These are phyloP conservation scores for Sugiyamaella valdiviana DNA, from an alignment of 805 yeast genomes.

Conservation along the genomic window DNA sequence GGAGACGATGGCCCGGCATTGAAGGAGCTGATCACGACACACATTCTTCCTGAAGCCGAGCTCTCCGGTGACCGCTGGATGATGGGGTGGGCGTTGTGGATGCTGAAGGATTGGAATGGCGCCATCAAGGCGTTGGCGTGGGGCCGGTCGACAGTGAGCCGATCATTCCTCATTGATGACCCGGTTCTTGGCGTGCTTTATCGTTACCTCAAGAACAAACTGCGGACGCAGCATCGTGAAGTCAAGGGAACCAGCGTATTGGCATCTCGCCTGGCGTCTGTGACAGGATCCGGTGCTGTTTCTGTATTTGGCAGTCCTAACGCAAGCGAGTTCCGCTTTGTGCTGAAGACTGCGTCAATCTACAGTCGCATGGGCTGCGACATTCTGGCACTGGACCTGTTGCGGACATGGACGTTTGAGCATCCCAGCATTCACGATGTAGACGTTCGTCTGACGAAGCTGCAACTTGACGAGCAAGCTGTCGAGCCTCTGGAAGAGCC, in stretches of 20 bases:
- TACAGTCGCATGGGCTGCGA: conserved; percentile 92
- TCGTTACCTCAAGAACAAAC: conserved; percentile 48
- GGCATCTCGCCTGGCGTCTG: conserved; percentile 34
- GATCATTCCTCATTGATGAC: conserved; percentile 59
- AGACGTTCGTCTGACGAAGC: background rate
- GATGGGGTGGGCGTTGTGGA: conserved; percentile 76
- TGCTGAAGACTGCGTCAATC: conserved; percentile 56
- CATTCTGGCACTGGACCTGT: conserved; percentile 55
- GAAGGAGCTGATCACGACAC: conserved; percentile 41
- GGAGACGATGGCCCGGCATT: conserved; percentile 52
- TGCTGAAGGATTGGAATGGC: conserved; percentile 40
- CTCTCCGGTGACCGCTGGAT: conserved; percentile 71
- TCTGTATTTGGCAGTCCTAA: background rate
- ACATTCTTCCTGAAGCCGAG: conserved; percentile 52
- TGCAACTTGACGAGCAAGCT: background rate
- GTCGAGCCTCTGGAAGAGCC: background rate
- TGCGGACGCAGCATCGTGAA: conserved; percentile 5
- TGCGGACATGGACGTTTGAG: conserved; percentile 61
- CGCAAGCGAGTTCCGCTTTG: conserved; percentile 50
- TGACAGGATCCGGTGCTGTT: background rate
- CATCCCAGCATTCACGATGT: conserved; percentile 1
- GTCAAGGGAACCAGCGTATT: conserved; percentile 2
- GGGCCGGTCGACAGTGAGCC: conserved; percentile 4
- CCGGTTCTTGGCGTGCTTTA: conserved; percentile 73
- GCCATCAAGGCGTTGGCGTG: conserved; percentile 59